Evolutionary conservation across 2,329 filamentous ascomycete genomes (phyloP).

Genomic region (Curvularia sp.): DNA sequence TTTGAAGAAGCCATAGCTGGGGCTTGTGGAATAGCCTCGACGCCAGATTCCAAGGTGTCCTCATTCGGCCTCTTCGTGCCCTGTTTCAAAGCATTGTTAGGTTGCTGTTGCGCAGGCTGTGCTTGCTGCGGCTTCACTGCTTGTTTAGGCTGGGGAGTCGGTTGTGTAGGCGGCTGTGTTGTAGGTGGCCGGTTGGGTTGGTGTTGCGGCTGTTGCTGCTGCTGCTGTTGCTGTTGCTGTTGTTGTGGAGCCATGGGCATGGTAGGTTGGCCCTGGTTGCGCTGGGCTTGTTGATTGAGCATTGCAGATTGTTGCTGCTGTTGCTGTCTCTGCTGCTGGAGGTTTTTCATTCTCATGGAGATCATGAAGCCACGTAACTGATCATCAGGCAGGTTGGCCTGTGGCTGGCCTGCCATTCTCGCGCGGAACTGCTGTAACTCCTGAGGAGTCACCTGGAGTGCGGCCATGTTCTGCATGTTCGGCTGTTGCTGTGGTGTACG

Average conservation of each 20-base stretch:
- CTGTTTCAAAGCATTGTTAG: constrained; percentile 31
- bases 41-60: constrained; percentile 50
- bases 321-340: constrained; percentile 37
- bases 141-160: constrained; percentile 34
- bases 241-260: constrained; percentile 16
- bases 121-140: constrained; percentile 27
- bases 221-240: constrained; percentile 17
- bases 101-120: constrained; percentile 29
- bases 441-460: constrained; percentile 46
- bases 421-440: constrained; percentile 52
- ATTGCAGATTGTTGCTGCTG: constrained; percentile 32
- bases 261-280: constrained; percentile 17
- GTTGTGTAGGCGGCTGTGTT: constrained; percentile 31
- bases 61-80: constrained; percentile 51
- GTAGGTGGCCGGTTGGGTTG: constrained; percentile 33
- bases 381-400: constrained; percentile 38
- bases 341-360: constrained; percentile 31
- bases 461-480: constrained; percentile 35
- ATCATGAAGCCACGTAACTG: constrained; percentile 39
- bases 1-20: constrained; percentile 44
- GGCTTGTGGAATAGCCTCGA: constrained; percentile 46
- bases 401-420: constrained; percentile 36
- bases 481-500: constrained; percentile 39
- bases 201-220: constrained; percentile 3
- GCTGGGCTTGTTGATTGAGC: constrained; percentile 20